Base-by-base conservation (phyloP, 495 filamentous ascomycete genomes). In the Penicillium samsonianum region DNA sequence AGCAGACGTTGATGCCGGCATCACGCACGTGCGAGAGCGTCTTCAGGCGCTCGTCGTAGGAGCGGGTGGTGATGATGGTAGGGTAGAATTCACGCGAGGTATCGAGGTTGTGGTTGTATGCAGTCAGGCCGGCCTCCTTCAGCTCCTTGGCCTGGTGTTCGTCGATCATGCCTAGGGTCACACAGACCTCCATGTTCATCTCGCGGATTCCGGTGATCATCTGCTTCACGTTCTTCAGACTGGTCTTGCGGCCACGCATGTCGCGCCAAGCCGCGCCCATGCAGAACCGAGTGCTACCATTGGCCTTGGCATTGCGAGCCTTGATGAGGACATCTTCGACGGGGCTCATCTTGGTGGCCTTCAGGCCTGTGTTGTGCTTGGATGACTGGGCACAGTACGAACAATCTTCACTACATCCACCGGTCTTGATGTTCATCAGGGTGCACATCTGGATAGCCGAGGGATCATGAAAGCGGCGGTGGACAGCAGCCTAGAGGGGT, bases 381-480 rank as follows among this genome's bases (percentile, higher is more conserved):
- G 87, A 89, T 9, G 89, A 91, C 70, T 95, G 90, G 8, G 90
- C 89, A 71, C 90, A 95, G 79, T 93, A 95, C 28, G 85, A 87
- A 68, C 90, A 95, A 75, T 95, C 90, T 69, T 93, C 90, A 65
- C 81, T 86, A 71, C 90, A 95, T 25, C 90, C 90, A 46, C 90
- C 90, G n/a, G 90, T 93, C 63, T 94, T 95, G 80, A 95, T 95
- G 80, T 92, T 93, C 87, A 93, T 91, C 51, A 95, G 78, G 2
- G 90, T 95, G 78, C 90, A 93, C 76, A 93, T 88, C 67, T 95
- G 90, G 67, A 95, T 87, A 6, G 86, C 81, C 31, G 84, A 74
- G 35, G 90, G 89, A 70, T 86, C 80, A 74, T 93, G 90, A 76
- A 92, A 92, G 55, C 86, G 85, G 30, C 89, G 83, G 73, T 95